A percentile compares a stretch with the other conserved stretches of the same genome.
phyloP scores from a whole-genome alignment of 495 filamentous ascomycete genomes.

The Pyrenopolyporus hunteri region DNA sequence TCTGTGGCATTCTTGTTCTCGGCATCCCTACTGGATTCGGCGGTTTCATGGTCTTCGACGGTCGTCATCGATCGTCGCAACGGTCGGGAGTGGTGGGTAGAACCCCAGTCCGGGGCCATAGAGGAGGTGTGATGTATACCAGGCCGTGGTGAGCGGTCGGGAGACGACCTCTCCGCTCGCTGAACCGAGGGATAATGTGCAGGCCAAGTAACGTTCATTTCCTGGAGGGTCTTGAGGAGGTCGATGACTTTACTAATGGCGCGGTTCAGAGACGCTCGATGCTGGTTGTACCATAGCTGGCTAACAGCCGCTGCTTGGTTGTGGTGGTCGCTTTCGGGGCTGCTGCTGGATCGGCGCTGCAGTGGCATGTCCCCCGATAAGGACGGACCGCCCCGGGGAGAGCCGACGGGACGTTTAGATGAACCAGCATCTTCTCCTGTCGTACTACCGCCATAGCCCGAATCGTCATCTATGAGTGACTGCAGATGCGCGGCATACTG shows the following conservation, averaged over 20 bases:
- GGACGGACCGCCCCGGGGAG: constrained; percentile 48
- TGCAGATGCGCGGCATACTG: constrained; percentile 69
- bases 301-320: constrained; percentile 55
- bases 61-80: constrained; percentile 76
- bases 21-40: constrained; percentile 75
- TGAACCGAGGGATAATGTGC: constrained; percentile 92
- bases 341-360: constrained; percentile 38
- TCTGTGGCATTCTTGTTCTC: constrained; percentile 63
- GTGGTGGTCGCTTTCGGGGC: constrained; percentile 46
- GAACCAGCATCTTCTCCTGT: constrained; percentile 49
- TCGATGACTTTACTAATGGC: constrained; percentile 86
- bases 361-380: constrained; percentile 54
- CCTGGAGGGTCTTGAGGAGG: constrained; percentile 75
- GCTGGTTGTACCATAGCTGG: constrained; percentile 78
- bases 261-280: constrained; percentile 81
- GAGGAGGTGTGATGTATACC: constrained; percentile 62
- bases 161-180: constrained; percentile 55
- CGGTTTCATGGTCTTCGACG: constrained; percentile 62
- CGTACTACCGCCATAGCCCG: constrained; percentile 85
- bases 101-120: constrained; percentile 44
- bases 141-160: constrained; percentile 51
- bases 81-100: constrained; percentile 51
- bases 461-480: constrained; percentile 81
- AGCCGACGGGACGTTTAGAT: constrained; percentile 39
- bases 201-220: constrained; percentile 90